phyloP scores from a whole-genome alignment of 2,329 filamentous ascomycete genomes.

The Stachybotrys elegans region DNA sequence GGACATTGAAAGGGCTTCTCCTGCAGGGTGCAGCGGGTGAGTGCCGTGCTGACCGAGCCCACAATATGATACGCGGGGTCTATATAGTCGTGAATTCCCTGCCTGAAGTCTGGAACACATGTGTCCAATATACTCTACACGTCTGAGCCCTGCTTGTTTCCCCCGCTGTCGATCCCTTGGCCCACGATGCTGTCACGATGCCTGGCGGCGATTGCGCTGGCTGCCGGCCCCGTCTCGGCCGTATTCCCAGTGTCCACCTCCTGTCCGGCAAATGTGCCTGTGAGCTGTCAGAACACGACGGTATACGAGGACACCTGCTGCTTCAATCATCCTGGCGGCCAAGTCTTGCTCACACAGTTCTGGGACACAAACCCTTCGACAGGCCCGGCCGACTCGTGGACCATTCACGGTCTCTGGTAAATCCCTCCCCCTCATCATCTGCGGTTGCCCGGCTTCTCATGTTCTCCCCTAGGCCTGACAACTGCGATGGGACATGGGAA shows the following conservation, averaged over 20 bases:
- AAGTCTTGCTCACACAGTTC: constrained; percentile 71
- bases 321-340: constrained; percentile 61
- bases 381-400: constrained; percentile 67
- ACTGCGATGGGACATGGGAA: constrained; percentile 67
- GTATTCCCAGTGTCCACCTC: not conserved
- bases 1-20: too few relatives aligned
- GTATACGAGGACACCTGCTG: constrained; percentile 63
- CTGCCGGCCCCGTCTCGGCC: not conserved
- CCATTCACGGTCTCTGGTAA: constrained; percentile 60
- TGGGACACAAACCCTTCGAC: constrained; percentile 65
- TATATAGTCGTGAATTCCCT: too few relatives aligned
- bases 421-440: not conserved
- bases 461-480: constrained; percentile 51
- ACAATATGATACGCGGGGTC: too few relatives aligned
- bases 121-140: not conserved
- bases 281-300: constrained; percentile 56
- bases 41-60: too few relatives aligned
- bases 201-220: not conserved
- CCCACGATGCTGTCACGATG: not conserved
- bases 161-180: too few relatives aligned
- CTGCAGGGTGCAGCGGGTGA: too few relatives aligned
- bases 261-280: constrained; percentile 7
- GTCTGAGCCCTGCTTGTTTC: not conserved
- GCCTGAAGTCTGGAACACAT: too few relatives aligned
- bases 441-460: too few relatives aligned